A percentile compares a stretch with the other conserved stretches of the same genome.
Conservation (phyloP, 805 yeast genomes). For the Spathaspora passalidarum region DNA sequence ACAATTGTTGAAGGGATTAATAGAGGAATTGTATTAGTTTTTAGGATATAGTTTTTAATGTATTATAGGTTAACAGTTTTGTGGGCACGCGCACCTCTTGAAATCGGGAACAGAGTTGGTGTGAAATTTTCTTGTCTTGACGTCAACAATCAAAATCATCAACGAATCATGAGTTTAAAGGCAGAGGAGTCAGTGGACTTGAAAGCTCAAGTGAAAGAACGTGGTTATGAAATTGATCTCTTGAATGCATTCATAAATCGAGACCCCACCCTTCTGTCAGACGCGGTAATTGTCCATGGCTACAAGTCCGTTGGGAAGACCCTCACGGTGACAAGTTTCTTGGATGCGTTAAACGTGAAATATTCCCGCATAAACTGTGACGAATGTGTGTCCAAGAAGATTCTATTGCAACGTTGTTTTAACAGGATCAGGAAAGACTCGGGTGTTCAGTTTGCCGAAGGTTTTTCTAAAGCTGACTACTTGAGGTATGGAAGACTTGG, state of each 20-base stretch:
- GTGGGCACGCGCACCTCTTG: background rate
- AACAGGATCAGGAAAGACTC: constrained; percentile 35
- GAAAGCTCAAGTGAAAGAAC: constrained; percentile 18
- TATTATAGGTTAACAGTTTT: background rate
- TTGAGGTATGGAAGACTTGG: constrained; percentile 27
- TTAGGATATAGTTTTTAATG: background rate
- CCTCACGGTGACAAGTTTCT: constrained; percentile 28
- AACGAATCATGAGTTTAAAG: background rate
- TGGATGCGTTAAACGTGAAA: constrained; percentile 24
- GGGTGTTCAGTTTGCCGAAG: constrained; percentile 13
- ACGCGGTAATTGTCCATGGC: constrained; percentile 46
- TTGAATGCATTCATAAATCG: constrained; percentile 32
- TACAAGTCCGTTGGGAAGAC: constrained; percentile 50
- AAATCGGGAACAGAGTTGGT: background rate
- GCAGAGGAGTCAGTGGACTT: background rate
- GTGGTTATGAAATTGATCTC: constrained; percentile 34
- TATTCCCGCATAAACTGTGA: constrained; percentile 41
- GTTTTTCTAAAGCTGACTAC: background rate
- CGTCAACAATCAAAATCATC: no score
- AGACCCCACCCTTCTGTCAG: constrained; percentile 24
- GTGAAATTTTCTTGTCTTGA: background rate
- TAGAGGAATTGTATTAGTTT: constrained; percentile 20
- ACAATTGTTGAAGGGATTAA: constrained; percentile 44
- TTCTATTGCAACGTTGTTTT: constrained; percentile 41
- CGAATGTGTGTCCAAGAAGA: constrained; percentile 38